Conservation (phyloP, 768 basidiomycete genomes). For the Tricholoma matsutake region DNA sequence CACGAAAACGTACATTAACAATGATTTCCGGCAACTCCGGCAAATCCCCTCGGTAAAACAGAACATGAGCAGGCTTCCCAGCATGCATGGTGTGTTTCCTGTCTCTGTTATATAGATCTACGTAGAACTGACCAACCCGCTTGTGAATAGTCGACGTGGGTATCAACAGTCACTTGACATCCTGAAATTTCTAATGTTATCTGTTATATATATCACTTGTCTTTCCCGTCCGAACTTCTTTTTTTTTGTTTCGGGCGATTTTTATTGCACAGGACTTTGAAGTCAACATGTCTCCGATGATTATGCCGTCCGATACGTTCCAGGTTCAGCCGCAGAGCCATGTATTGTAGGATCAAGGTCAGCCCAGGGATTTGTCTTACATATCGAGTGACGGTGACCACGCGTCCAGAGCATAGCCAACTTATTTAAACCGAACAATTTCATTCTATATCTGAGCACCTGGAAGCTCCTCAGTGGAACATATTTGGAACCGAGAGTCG, state of each 20-base stretch:
- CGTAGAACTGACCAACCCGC: neutral
- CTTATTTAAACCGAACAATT: neutral
- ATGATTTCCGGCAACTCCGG: constrained; percentile 78
- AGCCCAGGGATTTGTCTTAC: neutral
- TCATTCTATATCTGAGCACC: too few species aligned
- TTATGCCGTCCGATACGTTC: neutral
- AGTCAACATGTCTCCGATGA: neutral
- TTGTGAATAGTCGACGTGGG: constrained; percentile 37
- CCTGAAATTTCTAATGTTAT: constrained; percentile 7
- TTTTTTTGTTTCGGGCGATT: neutral
- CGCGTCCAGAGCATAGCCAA: neutral
- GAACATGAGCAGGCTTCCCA: constrained; percentile 84
- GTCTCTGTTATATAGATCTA: constrained; percentile 1
- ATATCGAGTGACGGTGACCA: neutral
- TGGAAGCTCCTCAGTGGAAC: neutral
- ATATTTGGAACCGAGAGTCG: neutral
- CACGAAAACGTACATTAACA: constrained; percentile 77
- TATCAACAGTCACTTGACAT: constrained; percentile 31
- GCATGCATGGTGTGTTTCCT: constrained; percentile 65
- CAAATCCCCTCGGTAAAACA: constrained; percentile 66
- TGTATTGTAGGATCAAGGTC: neutral
- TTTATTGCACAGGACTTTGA: constrained; percentile 6
- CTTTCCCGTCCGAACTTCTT: neutral
- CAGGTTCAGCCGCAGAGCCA: neutral
- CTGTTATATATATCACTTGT: neutral